Evolutionary conservation across 768 basidiomycete genomes (phyloP).

Genomic region (Lactarius hatsudake): DNA sequence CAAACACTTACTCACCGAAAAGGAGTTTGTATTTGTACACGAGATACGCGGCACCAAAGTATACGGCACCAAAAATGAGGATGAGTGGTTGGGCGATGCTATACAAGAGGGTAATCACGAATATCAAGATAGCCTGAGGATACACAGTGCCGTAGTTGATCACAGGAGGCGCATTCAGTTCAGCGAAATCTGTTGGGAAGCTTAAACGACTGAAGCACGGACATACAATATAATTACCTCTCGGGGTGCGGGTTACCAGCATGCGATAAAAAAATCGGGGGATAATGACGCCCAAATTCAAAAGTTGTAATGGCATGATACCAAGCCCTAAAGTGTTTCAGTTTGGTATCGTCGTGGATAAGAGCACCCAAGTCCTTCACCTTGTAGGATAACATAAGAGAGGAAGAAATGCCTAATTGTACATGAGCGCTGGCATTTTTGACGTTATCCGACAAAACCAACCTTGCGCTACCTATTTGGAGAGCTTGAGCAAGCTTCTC

Average conservation of each 20-base stretch:
- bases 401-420: conserved; percentile 70
- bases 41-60: conserved; percentile 93
- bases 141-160: conserved; percentile 98
- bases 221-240: conserved; percentile 50
- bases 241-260: conserved; percentile 83
- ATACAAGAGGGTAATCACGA: conserved; percentile 92
- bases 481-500: conserved; percentile 87
- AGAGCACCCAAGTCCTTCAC: conserved; percentile 34
- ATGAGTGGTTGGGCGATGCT: conserved; percentile 96
- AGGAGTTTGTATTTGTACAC: conserved; percentile 98
- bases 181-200: conserved; percentile 73
- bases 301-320: conserved; percentile 92
- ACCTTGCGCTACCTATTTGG: conserved; percentile 73
- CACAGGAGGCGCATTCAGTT: conserved; percentile 96
- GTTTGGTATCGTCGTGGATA: neutral
- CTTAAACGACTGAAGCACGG: conserved; percentile 10
- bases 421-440: conserved; percentile 1
- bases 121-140: conserved; percentile 94
- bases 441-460: conserved; percentile 22
- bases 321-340: conserved; percentile 59
- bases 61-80: conserved; percentile 90
- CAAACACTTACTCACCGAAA: conserved; percentile 60
- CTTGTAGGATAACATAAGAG: conserved; percentile 82
- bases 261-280: conserved; percentile 71
- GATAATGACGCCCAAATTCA: conserved; percentile 87